Base-by-base conservation (phyloP, 2,329 filamentous ascomycete genomes). In the Diaporthe ilicicola region DNA sequence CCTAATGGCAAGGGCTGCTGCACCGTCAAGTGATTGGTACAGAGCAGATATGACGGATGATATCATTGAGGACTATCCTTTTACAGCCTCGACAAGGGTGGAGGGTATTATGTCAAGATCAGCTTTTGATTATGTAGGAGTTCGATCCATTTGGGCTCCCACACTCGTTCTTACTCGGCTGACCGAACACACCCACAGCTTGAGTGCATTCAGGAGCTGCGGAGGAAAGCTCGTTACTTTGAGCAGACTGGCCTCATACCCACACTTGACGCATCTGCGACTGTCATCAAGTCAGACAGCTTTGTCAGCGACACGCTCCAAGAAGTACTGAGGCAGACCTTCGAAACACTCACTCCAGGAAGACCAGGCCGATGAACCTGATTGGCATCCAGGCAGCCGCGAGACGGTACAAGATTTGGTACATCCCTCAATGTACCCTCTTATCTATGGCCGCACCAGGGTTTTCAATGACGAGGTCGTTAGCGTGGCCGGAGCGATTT, bases 351-450 rank as follows among this genome's bases (percentile, higher is more conserved):
- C 5, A 81, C 78, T 90, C 5, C 81, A 87, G 68, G 74, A 81
- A 13, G 78, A 83, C 3, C 81, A 82, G 1, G 80, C 81, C 32
- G 42, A 77, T 0, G 48, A 79, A 53, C 79, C 82, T 67, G 87
- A 88, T 75, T 89, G 83, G 81, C 85, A 89, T 77, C 87, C 87
- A 0, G 80, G 82, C 3, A 86, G 85, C 0, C 77, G 85, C 54
- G 75, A 81, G 2, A 82, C 81, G 73, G 86, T 90, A 9, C 82
- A 86, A 1, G 84, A 90, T 75, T 78, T 90, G 3, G 82, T 89
- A 15, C 83, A 89, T 73, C 86, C 87, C 12, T 89, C 85, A 1
- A 79, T 89, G 50, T 89, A 84, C 70, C 87, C 87, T 1, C 76
- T 89, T 2, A 76, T 86, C 0, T 86, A 85, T 72, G 83, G 83